Conservation (phyloP, 2,329 filamentous ascomycete genomes). For the Penicillium sp. region DNA sequence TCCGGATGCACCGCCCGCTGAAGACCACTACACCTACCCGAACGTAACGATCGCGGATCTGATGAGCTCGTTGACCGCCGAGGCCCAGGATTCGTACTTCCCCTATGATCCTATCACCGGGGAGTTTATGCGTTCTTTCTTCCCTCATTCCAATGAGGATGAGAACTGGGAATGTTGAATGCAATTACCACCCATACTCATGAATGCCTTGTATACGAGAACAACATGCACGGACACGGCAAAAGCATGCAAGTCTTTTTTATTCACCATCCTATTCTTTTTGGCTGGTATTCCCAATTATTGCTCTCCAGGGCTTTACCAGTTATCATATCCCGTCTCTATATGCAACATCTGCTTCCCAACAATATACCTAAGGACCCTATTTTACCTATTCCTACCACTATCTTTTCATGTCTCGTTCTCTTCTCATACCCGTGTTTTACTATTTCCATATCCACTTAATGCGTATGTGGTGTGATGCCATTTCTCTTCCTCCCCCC, state of each 20-base stretch:
- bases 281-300: neutral
- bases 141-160: conserved; percentile 28
- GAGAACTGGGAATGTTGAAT: conserved; percentile 20
- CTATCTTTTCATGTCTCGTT: neutral
- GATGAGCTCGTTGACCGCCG: conserved; percentile 5
- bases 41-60: conserved; percentile 10
- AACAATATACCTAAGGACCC: neutral
- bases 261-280: neutral
- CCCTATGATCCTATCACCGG: conserved; percentile 40
- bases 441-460: too few species aligned
- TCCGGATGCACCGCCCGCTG: conserved; percentile 5
- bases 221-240: neutral
- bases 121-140: conserved; percentile 40
- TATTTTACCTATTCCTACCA: neutral
- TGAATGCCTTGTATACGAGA: neutral
- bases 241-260: neutral
- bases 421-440: neutral
- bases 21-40: conserved; percentile 5
- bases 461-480: neutral
- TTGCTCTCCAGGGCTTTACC: neutral
- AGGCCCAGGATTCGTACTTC: conserved; percentile 30
- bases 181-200: neutral
- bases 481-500: neutral
- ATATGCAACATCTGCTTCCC: too few species aligned
- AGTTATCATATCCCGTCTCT: neutral